Evolutionary conservation across 805 yeast genomes (phyloP), one percentile per base, ranked within the genome.

Genomic region (Kuraishia hungarica): DNA sequence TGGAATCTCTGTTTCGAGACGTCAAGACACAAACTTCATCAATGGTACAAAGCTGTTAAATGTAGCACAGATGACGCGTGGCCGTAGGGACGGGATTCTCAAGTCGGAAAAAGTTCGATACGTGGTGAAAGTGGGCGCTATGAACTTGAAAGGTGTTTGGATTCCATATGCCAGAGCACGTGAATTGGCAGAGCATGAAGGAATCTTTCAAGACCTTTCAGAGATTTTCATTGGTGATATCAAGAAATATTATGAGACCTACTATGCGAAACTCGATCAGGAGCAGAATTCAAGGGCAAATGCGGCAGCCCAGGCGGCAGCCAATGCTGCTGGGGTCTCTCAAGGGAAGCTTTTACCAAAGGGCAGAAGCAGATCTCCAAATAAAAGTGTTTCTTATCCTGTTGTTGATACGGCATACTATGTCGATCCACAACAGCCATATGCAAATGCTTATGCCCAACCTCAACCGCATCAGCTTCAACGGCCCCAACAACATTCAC

Each of bases 91-190:
- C 67, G 96, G 96, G 20, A 83, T 88, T 58, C 75, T 88, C 59
- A 88, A 88, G 71, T 81, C 85, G 56, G 94, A 87, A 66, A 84
- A 84, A 62, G 78, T 82, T 50, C 76, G 94, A 48, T 89, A 86
- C 64, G 96, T 88, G 23, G 93, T 88, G 50, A 88, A 88, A 70
- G 85, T 87, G 58, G 96, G 96, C 3, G 84, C 91, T 15, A 87
- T 88, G 92, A 92, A 88, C 68, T 73, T 88, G 62, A 88, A 88
- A 71, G 96, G 96, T 46, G 96, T 88, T 51, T 88, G 96, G 96
- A 87, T 88, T 57, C 96, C 96, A 1, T 87, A 86, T 65, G 93
- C 87, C 59, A 74, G 94, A 53, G 96, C 96, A 1, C 73, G 83
- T 51, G 86, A 86, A 39, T 84, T 87, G 82, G 96, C 96, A 19